Conservation (phyloP, 2,329 filamentous ascomycete species). For the Pleomassaria siparia region DNA sequence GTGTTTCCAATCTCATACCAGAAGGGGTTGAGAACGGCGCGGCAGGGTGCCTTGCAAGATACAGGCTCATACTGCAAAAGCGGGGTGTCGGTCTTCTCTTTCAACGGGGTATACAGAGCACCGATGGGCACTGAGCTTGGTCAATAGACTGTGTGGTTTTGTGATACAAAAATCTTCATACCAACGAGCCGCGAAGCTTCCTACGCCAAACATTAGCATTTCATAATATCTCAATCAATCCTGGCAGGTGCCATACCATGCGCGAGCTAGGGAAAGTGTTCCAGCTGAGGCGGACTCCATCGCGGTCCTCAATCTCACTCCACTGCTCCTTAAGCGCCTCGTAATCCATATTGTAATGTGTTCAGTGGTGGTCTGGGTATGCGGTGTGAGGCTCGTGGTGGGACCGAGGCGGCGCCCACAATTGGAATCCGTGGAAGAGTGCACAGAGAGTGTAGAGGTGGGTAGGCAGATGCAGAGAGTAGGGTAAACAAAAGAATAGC, state of each 20-base stretch:
- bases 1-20: constrained; percentile 62
- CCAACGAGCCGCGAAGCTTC: constrained; percentile 87
- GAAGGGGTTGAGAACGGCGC: constrained; percentile 94
- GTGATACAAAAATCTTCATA: constrained; percentile 18
- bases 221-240: constrained; percentile 11
- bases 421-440: constrained; percentile 31
- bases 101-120: constrained; percentile 91
- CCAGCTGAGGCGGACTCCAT: constrained; percentile 96
- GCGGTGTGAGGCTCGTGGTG: constrained; percentile 25
- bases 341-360: constrained; percentile 72
- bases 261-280: constrained; percentile 98
- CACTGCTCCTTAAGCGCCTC: constrained; percentile 93
- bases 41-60: constrained; percentile 93
- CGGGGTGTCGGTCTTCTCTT: constrained; percentile 88
- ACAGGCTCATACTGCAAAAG: constrained; percentile 95
- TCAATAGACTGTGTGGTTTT: constrained; percentile 12
- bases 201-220: constrained; percentile 50
- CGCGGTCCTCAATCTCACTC: constrained; percentile 93
- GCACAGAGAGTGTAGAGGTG: constrained; percentile 9
- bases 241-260: constrained; percentile 61
- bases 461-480: constrained; percentile 6
- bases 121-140: constrained; percentile 74
- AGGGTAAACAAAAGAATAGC: constrained; percentile 13
- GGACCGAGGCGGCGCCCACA: constrained; percentile 36
- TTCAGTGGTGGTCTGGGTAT: constrained; percentile 11